phyloP scores from a whole-genome alignment of 2,329 filamentous ascomycete genomes.

The Penicillium sp. region DNA sequence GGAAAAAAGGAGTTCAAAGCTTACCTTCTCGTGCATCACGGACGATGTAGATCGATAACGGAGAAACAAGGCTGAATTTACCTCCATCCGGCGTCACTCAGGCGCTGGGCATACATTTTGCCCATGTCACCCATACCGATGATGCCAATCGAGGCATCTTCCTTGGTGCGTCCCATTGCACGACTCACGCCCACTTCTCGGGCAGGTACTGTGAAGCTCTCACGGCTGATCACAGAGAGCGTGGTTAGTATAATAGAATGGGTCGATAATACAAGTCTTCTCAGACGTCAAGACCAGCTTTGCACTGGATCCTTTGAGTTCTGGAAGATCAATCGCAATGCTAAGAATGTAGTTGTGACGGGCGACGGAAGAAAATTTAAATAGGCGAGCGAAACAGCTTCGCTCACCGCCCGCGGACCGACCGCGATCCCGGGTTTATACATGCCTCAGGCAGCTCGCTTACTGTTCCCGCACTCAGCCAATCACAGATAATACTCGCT shows the following conservation, averaged over 20 bases:
- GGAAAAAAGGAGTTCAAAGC: constrained; percentile 10
- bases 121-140: constrained; percentile 99
- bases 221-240: not conserved
- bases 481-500: constrained; percentile 30
- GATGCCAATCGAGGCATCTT: constrained; percentile 78
- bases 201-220: not conserved
- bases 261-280: not conserved
- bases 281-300: not conserved
- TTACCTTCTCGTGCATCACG: constrained; percentile 12
- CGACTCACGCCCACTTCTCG: constrained; percentile 4
- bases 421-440: constrained; percentile 14
- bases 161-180: constrained; percentile 49
- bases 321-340: constrained; percentile 17
- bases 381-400: constrained; percentile 20
- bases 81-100: constrained; percentile 95
- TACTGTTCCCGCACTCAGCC: constrained; percentile 20
- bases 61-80: constrained; percentile 51
- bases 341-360: not conserved
- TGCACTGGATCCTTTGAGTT: constrained; percentile 9
- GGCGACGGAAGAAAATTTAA: constrained; percentile 25
- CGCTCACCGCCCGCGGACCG: constrained; percentile 32
- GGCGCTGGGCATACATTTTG: constrained; percentile 89
- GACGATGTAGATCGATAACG: not conserved
- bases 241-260: not conserved
- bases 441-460: constrained; percentile 30